Evolutionary conservation across 352 stramenopile genomes (phyloP).

Genomic region (Phytophthora sojae): DNA sequence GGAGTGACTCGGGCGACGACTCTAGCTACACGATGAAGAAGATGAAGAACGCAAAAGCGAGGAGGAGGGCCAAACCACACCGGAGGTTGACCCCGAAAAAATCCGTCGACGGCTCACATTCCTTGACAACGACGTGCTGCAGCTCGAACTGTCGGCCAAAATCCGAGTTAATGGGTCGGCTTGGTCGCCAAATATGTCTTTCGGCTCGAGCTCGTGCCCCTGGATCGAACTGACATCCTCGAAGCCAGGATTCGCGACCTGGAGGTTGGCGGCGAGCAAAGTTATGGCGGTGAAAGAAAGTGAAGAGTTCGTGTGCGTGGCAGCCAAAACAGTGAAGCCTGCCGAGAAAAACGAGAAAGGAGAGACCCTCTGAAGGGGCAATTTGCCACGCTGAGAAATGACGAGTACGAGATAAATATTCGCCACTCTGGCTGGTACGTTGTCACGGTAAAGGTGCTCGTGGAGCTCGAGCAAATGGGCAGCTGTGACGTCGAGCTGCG

Average conservation of each 20-base stretch:
- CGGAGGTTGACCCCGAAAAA: background rate
- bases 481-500: background rate
- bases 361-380: background rate
- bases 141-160: slow-evolving; percentile 11
- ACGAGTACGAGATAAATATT: background rate
- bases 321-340: background rate
- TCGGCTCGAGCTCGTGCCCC: background rate
- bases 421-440: no score
- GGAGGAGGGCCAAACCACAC: background rate
- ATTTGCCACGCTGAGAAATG: background rate
- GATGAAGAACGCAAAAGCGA: background rate
- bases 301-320: background rate
- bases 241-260: slow-evolving; percentile 5
- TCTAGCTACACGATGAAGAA: background rate
- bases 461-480: background rate
- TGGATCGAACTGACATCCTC: slow-evolving; percentile 2
- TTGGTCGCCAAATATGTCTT: slow-evolving; percentile 12
- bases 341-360: background rate
- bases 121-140: slow-evolving; percentile 5
- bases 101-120: slow-evolving; percentile 9
- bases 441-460: background rate
- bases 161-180: slow-evolving; percentile 6
- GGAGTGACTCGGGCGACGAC: background rate
- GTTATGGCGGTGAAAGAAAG: no score
- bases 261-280: background rate